phyloP scores from a whole-genome alignment of 2,329 filamentous ascomycete species.

The Penicillium sp. region DNA sequence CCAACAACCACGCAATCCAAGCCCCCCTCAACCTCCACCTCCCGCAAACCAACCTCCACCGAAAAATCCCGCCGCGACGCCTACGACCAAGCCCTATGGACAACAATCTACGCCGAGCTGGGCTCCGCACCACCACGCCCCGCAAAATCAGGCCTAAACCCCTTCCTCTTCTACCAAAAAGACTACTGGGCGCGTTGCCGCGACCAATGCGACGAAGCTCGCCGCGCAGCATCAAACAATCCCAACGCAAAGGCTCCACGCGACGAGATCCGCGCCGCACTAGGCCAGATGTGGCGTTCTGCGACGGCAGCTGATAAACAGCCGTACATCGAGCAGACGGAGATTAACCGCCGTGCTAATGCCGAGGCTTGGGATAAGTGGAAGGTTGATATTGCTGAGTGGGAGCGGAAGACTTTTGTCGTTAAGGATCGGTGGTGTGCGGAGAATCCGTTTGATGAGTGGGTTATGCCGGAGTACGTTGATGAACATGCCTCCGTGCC shows the following conservation, averaged over 20 bases:
- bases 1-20: conserved; percentile 12
- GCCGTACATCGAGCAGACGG: conserved; percentile 74
- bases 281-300: conserved; percentile 89
- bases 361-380: conserved; percentile 64
- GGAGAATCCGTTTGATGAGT: conserved; percentile 36
- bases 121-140: conserved; percentile 75
- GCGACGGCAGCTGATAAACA: conserved; percentile 66
- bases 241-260: conserved; percentile 64
- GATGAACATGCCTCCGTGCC: not conserved
- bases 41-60: conserved; percentile 10
- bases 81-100: conserved; percentile 58
- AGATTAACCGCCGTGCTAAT: conserved; percentile 66
- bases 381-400: conserved; percentile 63
- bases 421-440: conserved; percentile 41
- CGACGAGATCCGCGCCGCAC: conserved; percentile 76
- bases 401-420: conserved; percentile 38
- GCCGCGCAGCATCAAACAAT: conserved; percentile 62
- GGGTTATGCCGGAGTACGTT: conserved; percentile 16
- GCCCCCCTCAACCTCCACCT: conserved; percentile 7
- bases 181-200: conserved; percentile 63
- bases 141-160: conserved; percentile 71
- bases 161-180: conserved; percentile 87
- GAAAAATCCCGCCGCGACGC: conserved; percentile 41
- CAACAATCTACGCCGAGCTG: conserved; percentile 57
- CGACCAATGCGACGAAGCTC: conserved; percentile 66